phyloP scores from a whole-genome alignment of 2,329 filamentous ascomycete genomes.

The Venturia asperata region DNA sequence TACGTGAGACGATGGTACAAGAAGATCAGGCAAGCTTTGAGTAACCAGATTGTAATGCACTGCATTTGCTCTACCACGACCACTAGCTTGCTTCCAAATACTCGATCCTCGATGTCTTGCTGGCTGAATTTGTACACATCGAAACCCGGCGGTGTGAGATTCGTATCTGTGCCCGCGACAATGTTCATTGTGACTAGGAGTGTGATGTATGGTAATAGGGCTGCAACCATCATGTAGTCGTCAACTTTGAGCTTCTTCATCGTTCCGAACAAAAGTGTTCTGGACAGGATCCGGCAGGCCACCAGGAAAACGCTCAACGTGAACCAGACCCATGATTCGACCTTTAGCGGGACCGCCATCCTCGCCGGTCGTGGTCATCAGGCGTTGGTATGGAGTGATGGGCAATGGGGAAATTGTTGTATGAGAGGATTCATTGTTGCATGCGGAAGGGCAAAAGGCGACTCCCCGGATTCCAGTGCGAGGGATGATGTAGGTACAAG shows the following conservation, averaged over 20 bases:
- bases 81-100: conserved; percentile 50
- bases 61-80: conserved; percentile 49
- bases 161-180: conserved; percentile 30
- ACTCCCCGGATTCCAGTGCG: neutral
- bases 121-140: conserved; percentile 30
- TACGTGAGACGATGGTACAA: conserved; percentile 48
- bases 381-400: neutral
- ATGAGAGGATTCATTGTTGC: neutral
- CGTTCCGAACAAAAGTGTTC: conserved; percentile 18
- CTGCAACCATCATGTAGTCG: conserved; percentile 32
- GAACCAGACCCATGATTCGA: conserved; percentile 22
- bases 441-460: neutral
- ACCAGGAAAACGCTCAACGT: conserved; percentile 18
- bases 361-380: conserved; percentile 12
- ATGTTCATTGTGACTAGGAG: conserved; percentile 30
- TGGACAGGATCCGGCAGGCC: conserved; percentile 18
- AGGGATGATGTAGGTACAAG: conserved; percentile 7
- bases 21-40: conserved; percentile 48
- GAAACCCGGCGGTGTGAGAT: conserved; percentile 31
- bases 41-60: conserved; percentile 44
- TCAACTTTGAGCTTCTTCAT: conserved; percentile 27
- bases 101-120: conserved; percentile 35
- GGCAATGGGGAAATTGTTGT: neutral
- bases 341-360: conserved; percentile 16
- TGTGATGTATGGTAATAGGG: conserved; percentile 32